Evolutionary conservation across 1,284 basidiomycete species (phyloP).

Genomic region (Rhizoctonia solani): DNA sequence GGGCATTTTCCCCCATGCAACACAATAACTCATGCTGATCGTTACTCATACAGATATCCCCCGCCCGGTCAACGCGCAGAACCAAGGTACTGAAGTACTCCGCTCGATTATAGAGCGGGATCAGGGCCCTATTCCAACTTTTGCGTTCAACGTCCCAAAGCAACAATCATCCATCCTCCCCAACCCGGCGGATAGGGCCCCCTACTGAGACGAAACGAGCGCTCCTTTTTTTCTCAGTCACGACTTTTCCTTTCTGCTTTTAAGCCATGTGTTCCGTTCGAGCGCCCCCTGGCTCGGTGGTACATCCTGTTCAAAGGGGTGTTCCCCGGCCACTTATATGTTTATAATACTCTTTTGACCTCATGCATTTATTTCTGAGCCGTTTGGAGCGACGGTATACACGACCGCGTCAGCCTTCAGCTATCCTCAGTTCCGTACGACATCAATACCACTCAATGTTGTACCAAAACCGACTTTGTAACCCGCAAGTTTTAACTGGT

Average conservation of each 20-base stretch:
- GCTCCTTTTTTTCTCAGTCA: too few relatives aligned
- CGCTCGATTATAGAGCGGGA: background rate
- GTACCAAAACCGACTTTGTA: background rate
- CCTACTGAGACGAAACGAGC: background rate
- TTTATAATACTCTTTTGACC: background rate
- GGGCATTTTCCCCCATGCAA: background rate
- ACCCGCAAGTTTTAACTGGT: background rate
- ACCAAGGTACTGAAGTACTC: constrained; percentile 13
- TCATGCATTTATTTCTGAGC: background rate
- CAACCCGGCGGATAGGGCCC: too few relatives aligned
- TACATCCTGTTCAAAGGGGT: background rate
- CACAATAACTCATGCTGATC: constrained; percentile 5
- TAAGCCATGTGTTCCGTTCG: background rate
- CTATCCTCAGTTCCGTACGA: background rate
- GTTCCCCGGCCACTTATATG: background rate
- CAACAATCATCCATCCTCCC: background rate
- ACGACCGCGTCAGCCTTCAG: background rate
- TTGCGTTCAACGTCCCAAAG: constrained; percentile 22
- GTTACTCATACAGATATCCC: constrained; percentile 6
- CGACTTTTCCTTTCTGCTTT: too few relatives aligned
- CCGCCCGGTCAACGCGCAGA: constrained; percentile 23
- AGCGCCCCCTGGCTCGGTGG: background rate
- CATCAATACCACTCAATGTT: background rate
- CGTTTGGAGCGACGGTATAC: background rate
- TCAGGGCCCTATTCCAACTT: background rate